Evolutionary conservation across 148 eudicot genomes (phyloP), one percentile per base, ranked within the genome.

Genomic region (Pouteria glomerata): DNA sequence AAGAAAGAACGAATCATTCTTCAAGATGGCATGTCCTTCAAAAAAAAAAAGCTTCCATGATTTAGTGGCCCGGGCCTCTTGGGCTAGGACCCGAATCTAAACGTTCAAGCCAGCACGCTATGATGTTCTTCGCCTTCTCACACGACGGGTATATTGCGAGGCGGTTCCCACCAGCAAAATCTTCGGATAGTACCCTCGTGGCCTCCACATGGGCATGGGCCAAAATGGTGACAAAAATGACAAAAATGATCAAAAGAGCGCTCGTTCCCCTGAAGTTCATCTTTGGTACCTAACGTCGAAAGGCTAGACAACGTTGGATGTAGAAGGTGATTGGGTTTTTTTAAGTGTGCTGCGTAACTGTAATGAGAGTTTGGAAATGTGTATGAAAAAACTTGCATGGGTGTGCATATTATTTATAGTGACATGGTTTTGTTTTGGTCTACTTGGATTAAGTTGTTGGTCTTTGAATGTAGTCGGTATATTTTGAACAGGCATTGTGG

Each of bases 181-280:
- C 74, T 37, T 71, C 56, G 12, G 66, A 4, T 12, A 71, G 58
- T 14, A 71, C 23, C 35, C 74, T 71, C 14, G 56, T 18, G 2
- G 66, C 74, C 39, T 71, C 74, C 14, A 71, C 66, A 18, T 10
- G n/a, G n/a, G 29, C 42, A 18, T 27, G 51, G 42, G 44, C 27
- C 56, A n/a, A 16, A 6, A 47, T 41, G 26, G 50, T 55, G 1
- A 58, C 23, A 24, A 42, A 71, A 18, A 71, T 8, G 7, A 65
- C 33, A 3, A 42, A 42, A 35, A 42, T 33, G 16, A 71, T 71
- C 66, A 71, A 58, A 44, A 71, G 41, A 33, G 35, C 19, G 65
- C 18, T 71, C 15, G 65, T 47, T 27, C 33, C 44, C 50, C n/a
- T 55, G 24, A 10, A 71, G 42, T 71, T 42, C 65, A 57, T 71